phyloP scores from a whole-genome alignment of 2,329 filamentous ascomycete species.

The Corniculantispora saksenae region DNA sequence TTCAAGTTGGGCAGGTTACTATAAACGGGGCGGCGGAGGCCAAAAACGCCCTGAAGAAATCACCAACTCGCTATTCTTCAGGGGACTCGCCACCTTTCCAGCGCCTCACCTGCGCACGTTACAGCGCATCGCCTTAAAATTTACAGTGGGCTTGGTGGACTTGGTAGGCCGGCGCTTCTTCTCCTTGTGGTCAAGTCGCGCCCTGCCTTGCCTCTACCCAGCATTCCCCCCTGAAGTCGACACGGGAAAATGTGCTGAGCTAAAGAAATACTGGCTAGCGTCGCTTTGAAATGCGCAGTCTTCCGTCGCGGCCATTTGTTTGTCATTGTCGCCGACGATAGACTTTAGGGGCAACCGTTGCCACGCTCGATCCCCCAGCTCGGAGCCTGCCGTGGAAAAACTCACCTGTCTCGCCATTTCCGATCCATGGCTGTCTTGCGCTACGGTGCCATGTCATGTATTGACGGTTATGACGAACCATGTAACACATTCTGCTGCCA shows the following conservation, averaged over 20 bases:
- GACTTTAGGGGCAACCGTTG: not conserved
- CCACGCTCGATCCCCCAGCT: not conserved
- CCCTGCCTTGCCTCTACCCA: not conserved
- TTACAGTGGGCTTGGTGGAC: not conserved
- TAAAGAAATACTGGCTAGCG: not conserved
- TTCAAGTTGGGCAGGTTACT: not conserved
- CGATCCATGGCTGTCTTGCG: not conserved
- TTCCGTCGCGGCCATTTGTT: not conserved
- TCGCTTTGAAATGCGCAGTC: not conserved
- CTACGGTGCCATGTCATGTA: not conserved
- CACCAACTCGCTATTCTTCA: not conserved
- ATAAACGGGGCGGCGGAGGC: not conserved
- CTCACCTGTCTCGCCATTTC: not conserved
- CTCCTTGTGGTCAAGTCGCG: not conserved
- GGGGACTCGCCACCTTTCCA: too few relatives aligned
- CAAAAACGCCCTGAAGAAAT: not conserved
- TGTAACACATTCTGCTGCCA: not conserved
- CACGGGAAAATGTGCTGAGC: not conserved
- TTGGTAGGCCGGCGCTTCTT: not conserved
- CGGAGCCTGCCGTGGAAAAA: too few relatives aligned
- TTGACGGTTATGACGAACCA: not conserved
- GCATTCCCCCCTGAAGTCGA: not conserved
- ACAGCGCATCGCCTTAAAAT: not conserved
- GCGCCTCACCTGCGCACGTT: not conserved
- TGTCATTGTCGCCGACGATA: not conserved